These are phyloP conservation scores for Buddleja alternifolia DNA, from an alignment of 257 asterid species.

Conservation along the genomic window DNA sequence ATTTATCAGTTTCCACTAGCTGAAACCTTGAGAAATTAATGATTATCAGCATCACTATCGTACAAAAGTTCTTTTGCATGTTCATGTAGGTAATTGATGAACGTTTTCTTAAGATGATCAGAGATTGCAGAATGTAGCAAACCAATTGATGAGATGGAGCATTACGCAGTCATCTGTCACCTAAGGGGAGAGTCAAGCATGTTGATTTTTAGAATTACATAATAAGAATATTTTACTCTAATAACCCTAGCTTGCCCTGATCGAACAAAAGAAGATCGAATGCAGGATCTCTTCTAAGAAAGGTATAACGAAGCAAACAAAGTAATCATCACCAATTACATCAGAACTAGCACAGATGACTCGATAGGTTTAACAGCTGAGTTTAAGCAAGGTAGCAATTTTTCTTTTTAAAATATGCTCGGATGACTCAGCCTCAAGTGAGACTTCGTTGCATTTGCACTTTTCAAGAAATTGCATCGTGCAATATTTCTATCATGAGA, in stretches of 20 bases:
- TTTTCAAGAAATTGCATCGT: not conserved
- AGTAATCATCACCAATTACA: not conserved
- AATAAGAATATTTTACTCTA: constrained; percentile 7
- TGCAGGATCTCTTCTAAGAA: not conserved
- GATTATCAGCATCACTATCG: constrained; percentile 1
- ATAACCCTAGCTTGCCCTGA: not conserved
- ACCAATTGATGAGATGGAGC: constrained; percentile 17
- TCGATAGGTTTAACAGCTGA: not conserved
- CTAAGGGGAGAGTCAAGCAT: not conserved
- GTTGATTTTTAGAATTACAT: not conserved
- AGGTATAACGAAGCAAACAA: constrained; percentile 7
- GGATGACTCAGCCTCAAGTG: not conserved
- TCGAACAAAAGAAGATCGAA: not conserved
- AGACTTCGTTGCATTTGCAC: not conserved
- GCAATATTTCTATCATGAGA: constrained; percentile 2
- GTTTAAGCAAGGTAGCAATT: not conserved
- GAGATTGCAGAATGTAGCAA: not conserved
- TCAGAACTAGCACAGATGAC: not conserved
- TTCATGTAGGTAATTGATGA: not conserved
- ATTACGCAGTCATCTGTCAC: constrained; percentile 12
- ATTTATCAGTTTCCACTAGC: not conserved
- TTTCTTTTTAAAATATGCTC: not conserved
- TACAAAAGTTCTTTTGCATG: not conserved
- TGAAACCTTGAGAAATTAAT: constrained; percentile 8
- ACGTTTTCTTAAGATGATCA: not conserved